Evolutionary conservation across 2,329 filamentous ascomycete species (phyloP), one percentile per base, ranked within the genome.

Genomic region (Calonectria hawksworthii): DNA sequence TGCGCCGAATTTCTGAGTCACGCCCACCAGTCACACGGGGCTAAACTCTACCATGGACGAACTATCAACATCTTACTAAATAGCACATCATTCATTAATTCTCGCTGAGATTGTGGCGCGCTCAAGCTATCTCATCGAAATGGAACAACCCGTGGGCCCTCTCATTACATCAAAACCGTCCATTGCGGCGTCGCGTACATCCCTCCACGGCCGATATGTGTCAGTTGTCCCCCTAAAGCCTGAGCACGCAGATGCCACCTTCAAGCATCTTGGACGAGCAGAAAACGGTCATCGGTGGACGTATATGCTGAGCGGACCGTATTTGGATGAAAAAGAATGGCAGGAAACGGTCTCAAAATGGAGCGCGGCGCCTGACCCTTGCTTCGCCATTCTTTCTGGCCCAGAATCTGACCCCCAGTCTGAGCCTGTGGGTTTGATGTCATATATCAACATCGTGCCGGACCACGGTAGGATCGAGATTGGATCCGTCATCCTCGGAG

Each of bases 401-500:
- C 81, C 78, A 4, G 76, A 64, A 18, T 75, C 73, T 16, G 79
- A 76, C 41, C 75, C 76, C 0, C 69, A 66, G 3, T 80, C 83
- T 11, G 85, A 86, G 68, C 79, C 86, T 0, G 80, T 89, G 1
- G 89, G 89, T 1, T 82, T 85, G 50, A 78, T 86, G 78, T 77
- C 84, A 0, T 88, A 88, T 70, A 82, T 92, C 78, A 86, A 86
- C 69, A 88, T 91, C 65, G 84, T 87, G 6, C 85, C 88, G 0
- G 76, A 79, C 0, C 85, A 93, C 70, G 85, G 88, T 2, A 84
- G 86, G 28, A 83, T 93, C 1, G 92, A 94, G 77, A 87, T 93
- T 30, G 92, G 92, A 3, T 84, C 85, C 74, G 84, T 93, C 21
- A 83, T 92, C 14, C 90, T 90, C 75, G 86, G 89, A 0, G 82